A percentile compares a stretch with the other conserved stretches of the same genome.
These are phyloP conservation scores for Penicillium sp. DNA, from an alignment of 2,329 filamentous ascomycete species.

Conservation along the genomic window DNA sequence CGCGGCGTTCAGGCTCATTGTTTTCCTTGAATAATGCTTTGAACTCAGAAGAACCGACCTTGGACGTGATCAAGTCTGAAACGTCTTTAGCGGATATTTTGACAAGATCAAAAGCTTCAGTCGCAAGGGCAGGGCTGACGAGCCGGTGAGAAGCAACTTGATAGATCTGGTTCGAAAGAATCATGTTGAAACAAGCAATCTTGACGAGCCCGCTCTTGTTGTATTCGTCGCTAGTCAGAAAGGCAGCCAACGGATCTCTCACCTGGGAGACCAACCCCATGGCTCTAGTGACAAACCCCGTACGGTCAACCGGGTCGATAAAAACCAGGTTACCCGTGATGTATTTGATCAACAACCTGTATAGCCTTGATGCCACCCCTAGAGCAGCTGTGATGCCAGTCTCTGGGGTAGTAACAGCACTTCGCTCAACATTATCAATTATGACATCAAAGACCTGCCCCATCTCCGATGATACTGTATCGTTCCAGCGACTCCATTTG, in stretches of 20 bases:
- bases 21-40: conserved; percentile 49
- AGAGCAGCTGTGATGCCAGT: conserved; percentile 11
- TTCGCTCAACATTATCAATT: conserved; percentile 23
- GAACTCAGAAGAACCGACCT: conserved; percentile 39
- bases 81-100: conserved; percentile 38
- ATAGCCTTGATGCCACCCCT: conserved; percentile 19
- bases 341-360: conserved; percentile 52
- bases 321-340: conserved; percentile 52
- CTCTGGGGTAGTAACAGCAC: conserved; percentile 2
- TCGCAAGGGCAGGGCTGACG: conserved; percentile 23
- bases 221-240: conserved; percentile 16
- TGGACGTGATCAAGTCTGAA: conserved; percentile 35
- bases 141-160: conserved; percentile 40
- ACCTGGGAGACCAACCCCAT: conserved; percentile 41
- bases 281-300: conserved; percentile 44
- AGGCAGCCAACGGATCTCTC: conserved; percentile 34
- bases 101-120: conserved; percentile 33
- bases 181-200: conserved; percentile 34
- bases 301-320: conserved; percentile 55
- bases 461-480: conserved; percentile 53
- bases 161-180: conserved; percentile 41
- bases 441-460: conserved; percentile 39
- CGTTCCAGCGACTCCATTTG: conserved; percentile 57
- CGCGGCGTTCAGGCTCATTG: conserved; percentile 41
- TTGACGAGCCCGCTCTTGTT: conserved; percentile 22